Evolutionary conservation across 1,284 basidiomycete genomes (phyloP), one percentile per base, ranked within the genome.

Genomic region (Takashimella koratensis): DNA sequence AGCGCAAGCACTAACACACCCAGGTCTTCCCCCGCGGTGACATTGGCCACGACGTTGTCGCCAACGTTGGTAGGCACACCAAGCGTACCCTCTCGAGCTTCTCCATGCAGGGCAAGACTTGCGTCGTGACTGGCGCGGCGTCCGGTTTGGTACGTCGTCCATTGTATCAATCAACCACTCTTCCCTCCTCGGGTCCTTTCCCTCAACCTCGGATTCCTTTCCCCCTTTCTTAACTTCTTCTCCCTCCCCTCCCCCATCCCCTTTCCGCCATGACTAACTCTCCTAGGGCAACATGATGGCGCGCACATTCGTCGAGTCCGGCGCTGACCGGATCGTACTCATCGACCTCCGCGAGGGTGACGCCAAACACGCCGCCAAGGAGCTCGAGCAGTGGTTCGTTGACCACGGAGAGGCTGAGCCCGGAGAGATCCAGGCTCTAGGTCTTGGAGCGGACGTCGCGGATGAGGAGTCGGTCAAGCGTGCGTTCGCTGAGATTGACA

Each of bases 61-160:
- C 61, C 19, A 65, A 67, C 42, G 66, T 66, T 47, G 70, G 70
- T 8, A 59, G 62, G 45, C 40, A 53, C 21, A 64, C 48, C 55
- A 71, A 73, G 59, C 65, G 73, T 36, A 76, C 73, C 11, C 65
- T 76, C 16, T 56, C 67, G 3, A 59, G 63, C 22, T 65, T 76
- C 53, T 69, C 66, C 4, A 70, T 75, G 65, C 70, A 67, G 26
- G 66, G 66, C 52, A 75, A 96, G 86, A 90, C 94, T 46, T 92
- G 88, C 77, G 79, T 95, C 62, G 85, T 98, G 52, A 98, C 94
- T n/a, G 94, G 94, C 50, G 95, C 87, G 50, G 94, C 91, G 16
- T 82, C 89, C 65, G 94, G 94, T 12, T 78, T 96, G 36, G 30
- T 36, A 16, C 8, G 30, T 36, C 10, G 30, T 36, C 10, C 30